Evolutionary conservation across 768 basidiomycete genomes (phyloP), one percentile per base, ranked within the genome.

Genomic region (Pisolithus orientalis): DNA sequence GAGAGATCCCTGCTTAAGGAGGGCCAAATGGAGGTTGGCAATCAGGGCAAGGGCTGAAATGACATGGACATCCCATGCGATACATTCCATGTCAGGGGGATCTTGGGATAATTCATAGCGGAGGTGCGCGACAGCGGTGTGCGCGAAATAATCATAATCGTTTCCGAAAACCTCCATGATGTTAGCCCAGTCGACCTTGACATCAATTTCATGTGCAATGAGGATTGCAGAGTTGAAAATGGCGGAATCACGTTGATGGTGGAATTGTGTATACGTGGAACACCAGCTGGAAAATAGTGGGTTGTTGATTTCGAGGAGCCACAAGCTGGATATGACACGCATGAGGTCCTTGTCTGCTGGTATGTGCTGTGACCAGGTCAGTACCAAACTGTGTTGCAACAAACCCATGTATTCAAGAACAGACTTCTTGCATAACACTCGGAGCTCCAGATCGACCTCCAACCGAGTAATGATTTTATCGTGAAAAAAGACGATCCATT

Each of bases 11-110:
- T 60, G 62, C 25, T 44, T 53, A 52, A 66, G 40, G 25, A 66
- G 56, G 5, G 62, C 51, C 24, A 55, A 34, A 17, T 54, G 51
- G 7, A 65, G 60, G 13, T 47, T 37, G 16, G 55, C 54, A 5
- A 37, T 66, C 17, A 60, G 53, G 9, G 62, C 48, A 25, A 66
- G 44, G 4, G 53, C 44, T 14, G 60, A 62, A 45, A 65, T 28
- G 44, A 66, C 62, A 21, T 68, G 66, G 40, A 62, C 50, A 31
- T 68, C 66, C 66, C 64, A 66, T 7, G 59, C 64, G 6, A 66
- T 51, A 17, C 65, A 65, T 29, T 50, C 39, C 4, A 67, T 11
- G 46, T 66, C 66, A 45, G 58, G 46, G 16, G 51, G 17, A 2
- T 29, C 42, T 9, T 50, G 66, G 11, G 54, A 53, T 11, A 65